Base-by-base conservation (phyloP, 768 basidiomycete genomes). In the Lentinus tigrinus region DNA sequence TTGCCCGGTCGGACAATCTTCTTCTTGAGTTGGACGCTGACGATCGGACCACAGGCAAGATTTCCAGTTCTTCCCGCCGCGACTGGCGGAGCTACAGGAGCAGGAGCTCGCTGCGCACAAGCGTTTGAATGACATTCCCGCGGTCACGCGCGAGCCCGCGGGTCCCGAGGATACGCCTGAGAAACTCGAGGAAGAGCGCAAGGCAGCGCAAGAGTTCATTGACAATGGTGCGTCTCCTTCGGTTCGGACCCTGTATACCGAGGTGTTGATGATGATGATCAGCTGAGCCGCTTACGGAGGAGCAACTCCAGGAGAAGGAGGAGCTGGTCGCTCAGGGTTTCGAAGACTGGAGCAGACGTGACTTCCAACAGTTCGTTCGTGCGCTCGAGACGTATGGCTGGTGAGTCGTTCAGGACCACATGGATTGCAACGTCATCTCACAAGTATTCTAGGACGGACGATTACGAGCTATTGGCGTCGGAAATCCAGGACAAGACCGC, bases 21-120 rank as follows among this genome's bases (percentile, higher is more conserved):
- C 14, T n/a, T 10, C 17, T 46, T 39, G 9, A 47, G 58, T 27
- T 53, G 42, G 17, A 34, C 26, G 31, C 49, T 59, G 42, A 34
- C 8, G 43, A 65, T 37, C 37, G 53, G 27, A 55, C 38, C 37
- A 19, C 65, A 95, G 92, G 62, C 89, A 95, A 73, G 96, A 97
- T 71, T 96, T 94, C 81, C 96, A 99, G 68, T 98, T 99, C 80
- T 98, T 92, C 77, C 90, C 95, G 7, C 83, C 86, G 0, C 80
- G 87, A 52, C 73, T 98, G 11, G 80, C 85, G 4, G 85, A 85
- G 65, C 75, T 98, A 26, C 95, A 98, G 69, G 93, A 96, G 65
- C 82, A 87, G 54, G 96, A 98, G 72, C 76, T 89, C 19, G 88
- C 88, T 0, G 91, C 87, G 11, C 87, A 87, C 71, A 90, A 90